Base-by-base conservation (phyloP, 2,329 filamentous ascomycete genomes). In the Alternaria sp. region DNA sequence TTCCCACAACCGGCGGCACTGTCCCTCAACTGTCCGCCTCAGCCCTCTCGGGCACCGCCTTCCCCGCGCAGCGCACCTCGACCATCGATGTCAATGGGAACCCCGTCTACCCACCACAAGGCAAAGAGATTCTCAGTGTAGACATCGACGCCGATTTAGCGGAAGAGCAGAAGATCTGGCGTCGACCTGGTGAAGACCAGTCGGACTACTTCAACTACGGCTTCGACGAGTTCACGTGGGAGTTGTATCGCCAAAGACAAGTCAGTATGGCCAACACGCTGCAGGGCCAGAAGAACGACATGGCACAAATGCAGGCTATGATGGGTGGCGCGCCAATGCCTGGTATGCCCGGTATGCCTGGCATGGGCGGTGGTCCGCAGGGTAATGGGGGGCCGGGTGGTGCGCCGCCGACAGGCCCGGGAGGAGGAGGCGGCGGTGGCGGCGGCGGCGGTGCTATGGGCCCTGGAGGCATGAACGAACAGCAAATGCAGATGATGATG, bases 161-260 rank as follows among this genome's bases (percentile, higher is more conserved):
- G 58, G 93, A 94, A 73, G 84, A 87, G 66, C 92, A 94, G 67
- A 98, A 97, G 80, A 94, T 95, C 18, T 99, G 96, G 96, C 90
- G 96, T 47, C 90, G 94, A 68, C 96, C 96, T 0, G 96, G 96
- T 50, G 94, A 95, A 11, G 96, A 99, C 75, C 89, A 97, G 58
- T 96, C 92, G 63, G 96, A 99, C 79, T 98, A 97, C 82, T 98
- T 98, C 87, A 98, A 98, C 84, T 98, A 98, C 81, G 95, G 95
- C 62, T 98, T 98, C 77, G 95, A 98, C 82, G 95, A 98, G 81
- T 98, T 97, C 81, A 97, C 94, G 1, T 99, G 96, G 96, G 92
- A 94, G 6, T 88, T 94, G 58, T 99, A 99, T 79, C 94, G 94
- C 30, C 85, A 93, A 63, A 96, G 97, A 76, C 96, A 98, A 79